A percentile compares a stretch with the other conserved stretches of the same genome.
Evolutionary conservation across 768 basidiomycete genomes (phyloP).

Genomic region (Astraeus odoratus): DNA sequence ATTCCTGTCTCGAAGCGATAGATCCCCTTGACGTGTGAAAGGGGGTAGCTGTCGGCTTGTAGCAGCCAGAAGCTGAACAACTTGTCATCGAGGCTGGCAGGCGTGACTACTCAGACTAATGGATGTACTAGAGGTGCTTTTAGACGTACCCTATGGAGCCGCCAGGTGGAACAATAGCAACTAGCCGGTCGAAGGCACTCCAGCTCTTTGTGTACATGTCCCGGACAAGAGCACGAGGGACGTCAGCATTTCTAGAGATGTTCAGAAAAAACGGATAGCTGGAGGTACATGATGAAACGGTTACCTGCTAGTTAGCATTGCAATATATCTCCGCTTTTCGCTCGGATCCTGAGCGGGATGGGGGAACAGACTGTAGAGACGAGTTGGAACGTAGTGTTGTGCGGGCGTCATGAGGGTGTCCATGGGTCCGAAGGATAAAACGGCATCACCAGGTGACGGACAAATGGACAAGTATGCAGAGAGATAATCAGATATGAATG

Average conservation of each 20-base stretch:
- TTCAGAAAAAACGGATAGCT: background rate
- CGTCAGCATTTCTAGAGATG: constrained; percentile 69
- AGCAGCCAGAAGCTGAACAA: constrained; percentile 87
- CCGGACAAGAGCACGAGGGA: constrained; percentile 75
- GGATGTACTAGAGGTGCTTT: background rate
- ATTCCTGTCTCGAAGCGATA: constrained; percentile 85
- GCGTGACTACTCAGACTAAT: background rate
- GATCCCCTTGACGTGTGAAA: constrained; percentile 77
- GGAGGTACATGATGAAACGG: constrained; percentile 4
- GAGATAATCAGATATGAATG: constrained; percentile 74
- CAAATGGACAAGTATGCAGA: constrained; percentile 72
- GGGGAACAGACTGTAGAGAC: constrained; percentile 67
- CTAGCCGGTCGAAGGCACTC: constrained; percentile 85
- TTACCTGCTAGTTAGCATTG: constrained; percentile 64
- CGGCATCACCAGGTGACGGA: constrained; percentile 65
- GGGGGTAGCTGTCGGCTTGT: constrained; percentile 69
- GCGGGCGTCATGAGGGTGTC: constrained; percentile 73
- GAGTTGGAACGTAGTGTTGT: constrained; percentile 65
- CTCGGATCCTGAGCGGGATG: constrained; percentile 75
- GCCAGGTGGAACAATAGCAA: constrained; percentile 85
- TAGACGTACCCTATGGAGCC: constrained; percentile 74
- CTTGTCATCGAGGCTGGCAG: constrained; percentile 76
- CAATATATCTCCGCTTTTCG: constrained; percentile 70
- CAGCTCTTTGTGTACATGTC: constrained; percentile 93
- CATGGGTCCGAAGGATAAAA: constrained; percentile 77